phyloP scores from a whole-genome alignment of 805 yeast species.

The Ogataea nitratoaversa region DNA sequence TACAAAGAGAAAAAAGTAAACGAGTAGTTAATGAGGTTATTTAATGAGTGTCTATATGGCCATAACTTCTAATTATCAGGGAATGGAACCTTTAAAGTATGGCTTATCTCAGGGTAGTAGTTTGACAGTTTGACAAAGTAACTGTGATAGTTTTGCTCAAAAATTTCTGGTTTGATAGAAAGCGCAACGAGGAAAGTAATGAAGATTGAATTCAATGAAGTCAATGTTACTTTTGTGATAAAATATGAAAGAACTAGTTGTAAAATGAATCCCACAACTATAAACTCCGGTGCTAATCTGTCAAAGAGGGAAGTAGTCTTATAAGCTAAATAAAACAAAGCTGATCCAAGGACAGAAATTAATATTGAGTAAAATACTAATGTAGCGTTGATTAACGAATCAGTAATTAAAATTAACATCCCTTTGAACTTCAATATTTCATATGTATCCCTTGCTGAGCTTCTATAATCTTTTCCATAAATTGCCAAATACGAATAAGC shows the following conservation, averaged over 20 bases:
- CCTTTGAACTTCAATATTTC: constrained; percentile 74
- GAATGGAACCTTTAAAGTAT: constrained; percentile 26
- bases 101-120: constrained; percentile 30
- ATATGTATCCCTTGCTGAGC: constrained; percentile 80
- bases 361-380: constrained; percentile 71
- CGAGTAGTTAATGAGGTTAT: no score
- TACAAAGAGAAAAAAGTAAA: no score
- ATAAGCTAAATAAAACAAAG: constrained; percentile 12
- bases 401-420: constrained; percentile 78
- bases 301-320: constrained; percentile 10
- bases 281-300: constrained; percentile 24
- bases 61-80: constrained; percentile 20
- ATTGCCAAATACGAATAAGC: constrained; percentile 85
- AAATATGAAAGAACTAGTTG: constrained; percentile 67
- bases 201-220: constrained; percentile 75
- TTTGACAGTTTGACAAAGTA: constrained; percentile 27
- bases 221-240: constrained; percentile 65
- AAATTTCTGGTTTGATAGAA: constrained; percentile 81
- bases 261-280: constrained; percentile 23
- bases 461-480: constrained; percentile 74
- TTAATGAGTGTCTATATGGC: no score
- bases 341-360: constrained; percentile 45
- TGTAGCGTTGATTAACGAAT: constrained; percentile 75
- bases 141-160: constrained; percentile 67
- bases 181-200: constrained; percentile 81